phyloP scores from a whole-genome alignment of 116 monocot genomes.

The Trichopus zeylanicus region DNA sequence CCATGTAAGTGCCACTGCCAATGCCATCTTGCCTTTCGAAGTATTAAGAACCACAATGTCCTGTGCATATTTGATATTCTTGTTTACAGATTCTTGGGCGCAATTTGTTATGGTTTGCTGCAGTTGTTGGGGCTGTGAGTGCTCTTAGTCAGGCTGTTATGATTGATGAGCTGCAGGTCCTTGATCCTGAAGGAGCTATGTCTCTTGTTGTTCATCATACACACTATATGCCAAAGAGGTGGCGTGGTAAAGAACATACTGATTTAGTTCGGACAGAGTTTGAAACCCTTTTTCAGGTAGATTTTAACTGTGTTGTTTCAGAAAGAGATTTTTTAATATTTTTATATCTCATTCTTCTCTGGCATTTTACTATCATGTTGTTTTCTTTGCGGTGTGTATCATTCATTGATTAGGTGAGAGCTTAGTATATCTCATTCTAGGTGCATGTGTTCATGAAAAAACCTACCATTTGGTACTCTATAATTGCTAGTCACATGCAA shows the following conservation, averaged over 20 bases:
- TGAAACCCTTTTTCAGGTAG: conserved; percentile 92
- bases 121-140: conserved; percentile 82
- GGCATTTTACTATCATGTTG: too few relatives aligned
- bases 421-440: too few relatives aligned
- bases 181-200: conserved; percentile 83
- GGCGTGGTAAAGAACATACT: conserved; percentile 83
- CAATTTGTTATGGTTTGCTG: conserved; percentile 93
- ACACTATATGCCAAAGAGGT: conserved; percentile 92
- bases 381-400: too few relatives aligned
- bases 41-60: neutral
- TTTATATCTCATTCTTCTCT: too few relatives aligned
- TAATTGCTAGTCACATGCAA: too few relatives aligned
- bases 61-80: neutral
- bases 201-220: conserved; percentile 78
- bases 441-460: too few relatives aligned
- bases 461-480: too few relatives aligned
- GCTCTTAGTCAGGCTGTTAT: conserved; percentile 76
- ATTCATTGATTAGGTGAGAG: too few relatives aligned
- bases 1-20: conserved; percentile 49
- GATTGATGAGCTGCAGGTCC: conserved; percentile 78
- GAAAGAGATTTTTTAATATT: too few relatives aligned
- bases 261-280: conserved; percentile 80
- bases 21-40: neutral
- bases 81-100: conserved; percentile 76
- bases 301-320: neutral